Evolutionary conservation across 73 alveolate species (phyloP).

Genomic region (Paramecium sexaurelia): DNA sequence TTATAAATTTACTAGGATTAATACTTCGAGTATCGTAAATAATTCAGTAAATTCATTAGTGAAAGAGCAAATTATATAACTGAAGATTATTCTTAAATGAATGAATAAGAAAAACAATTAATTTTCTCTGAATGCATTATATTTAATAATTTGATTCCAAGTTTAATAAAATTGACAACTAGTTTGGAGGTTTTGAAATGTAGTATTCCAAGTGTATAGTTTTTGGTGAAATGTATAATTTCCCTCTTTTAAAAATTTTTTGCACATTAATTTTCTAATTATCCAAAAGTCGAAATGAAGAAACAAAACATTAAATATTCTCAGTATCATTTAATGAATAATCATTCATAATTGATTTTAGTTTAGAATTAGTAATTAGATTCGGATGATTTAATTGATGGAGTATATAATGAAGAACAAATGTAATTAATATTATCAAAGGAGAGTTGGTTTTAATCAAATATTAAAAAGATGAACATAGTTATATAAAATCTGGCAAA

Average conservation of each 20-base stretch:
- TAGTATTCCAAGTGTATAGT: neutral
- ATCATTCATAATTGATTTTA: neutral
- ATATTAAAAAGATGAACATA: neutral
- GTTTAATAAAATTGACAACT: neutral
- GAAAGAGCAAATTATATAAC: neutral
- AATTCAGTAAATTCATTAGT: neutral
- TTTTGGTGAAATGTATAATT: neutral
- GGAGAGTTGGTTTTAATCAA: neutral
- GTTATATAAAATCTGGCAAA: neutral
- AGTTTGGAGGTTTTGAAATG: neutral
- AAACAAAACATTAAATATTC: neutral
- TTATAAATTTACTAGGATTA: neutral
- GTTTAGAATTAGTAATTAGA: neutral
- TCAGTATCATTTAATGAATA: neutral
- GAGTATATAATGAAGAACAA: neutral
- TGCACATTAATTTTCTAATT: neutral
- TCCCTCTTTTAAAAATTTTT: neutral
- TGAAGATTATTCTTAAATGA: neutral
- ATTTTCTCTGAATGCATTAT: neutral
- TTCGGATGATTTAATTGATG: neutral
- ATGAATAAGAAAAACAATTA: neutral
- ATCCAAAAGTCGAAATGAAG: neutral
- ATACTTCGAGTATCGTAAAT: neutral
- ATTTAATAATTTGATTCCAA: neutral
- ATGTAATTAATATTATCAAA: neutral